Evolutionary conservation across 495 filamentous ascomycete species (phyloP), one percentile per base, ranked within the genome.

Genomic region (Podospora pseudoanserina): DNA sequence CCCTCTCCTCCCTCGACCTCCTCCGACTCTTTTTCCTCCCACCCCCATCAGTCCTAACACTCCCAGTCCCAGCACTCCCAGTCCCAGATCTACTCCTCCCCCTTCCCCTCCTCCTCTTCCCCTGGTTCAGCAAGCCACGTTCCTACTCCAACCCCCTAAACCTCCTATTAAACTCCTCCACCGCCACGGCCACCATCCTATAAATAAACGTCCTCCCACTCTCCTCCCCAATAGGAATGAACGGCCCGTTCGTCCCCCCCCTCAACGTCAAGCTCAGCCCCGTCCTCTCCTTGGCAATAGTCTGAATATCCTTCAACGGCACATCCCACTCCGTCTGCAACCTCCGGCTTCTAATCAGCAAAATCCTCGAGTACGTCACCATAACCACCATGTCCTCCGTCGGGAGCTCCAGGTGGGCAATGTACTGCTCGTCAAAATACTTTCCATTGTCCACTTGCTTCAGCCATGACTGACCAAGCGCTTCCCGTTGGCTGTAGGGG

Each of bases 391-490:
- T 91, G 73, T 97, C 95, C 74, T 94, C 89, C 9, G 90, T 87
- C 5, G 90, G 91, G 32, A 99, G 88, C 75, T 98, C 95, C 23
- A 99, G 85, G 71, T 99, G 95, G 15, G 93, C 95, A 74, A 99
- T 95, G 79, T 99, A 99, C 74, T 93, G 87, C 78, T 98, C 96
- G 80, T 94, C 88, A 86, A 99, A 99, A 82, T 92, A 97, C 80
- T 94, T 96, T 60, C 95, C 95, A 68, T 96, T 94, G 74, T 98
- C 96, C 1, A 95, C 85, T 23, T 96, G 96, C 83, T 99, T 99
- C 71, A 99, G 88, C 95, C 95, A 99, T 82, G 94, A 96, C 78
- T 99, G 95, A 9, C 95, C 95, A 16, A 99, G 88, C 1, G 95
- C 93, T 82, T 99, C 95, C 18, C 95, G 92, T 77, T 98, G 94